These are phyloP conservation scores for Craterostigma plantagineum DNA, from an alignment of 257 asterid genomes.

Conservation along the genomic window DNA sequence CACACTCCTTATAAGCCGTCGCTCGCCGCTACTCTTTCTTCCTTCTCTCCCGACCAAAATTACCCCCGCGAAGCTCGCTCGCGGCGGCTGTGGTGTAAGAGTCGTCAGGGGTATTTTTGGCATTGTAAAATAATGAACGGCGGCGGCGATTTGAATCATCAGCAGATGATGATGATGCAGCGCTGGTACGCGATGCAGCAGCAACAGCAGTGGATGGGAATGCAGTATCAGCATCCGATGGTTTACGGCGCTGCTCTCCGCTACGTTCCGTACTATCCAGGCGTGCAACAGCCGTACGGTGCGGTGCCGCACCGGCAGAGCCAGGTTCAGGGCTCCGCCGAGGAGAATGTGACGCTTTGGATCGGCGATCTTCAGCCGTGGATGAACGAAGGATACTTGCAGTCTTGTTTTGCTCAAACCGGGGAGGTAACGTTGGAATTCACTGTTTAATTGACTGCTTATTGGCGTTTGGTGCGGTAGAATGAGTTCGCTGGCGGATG, in stretches of 20 bases:
- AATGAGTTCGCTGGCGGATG: too few species aligned
- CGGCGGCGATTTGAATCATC: too few species aligned
- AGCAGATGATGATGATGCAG: too few species aligned
- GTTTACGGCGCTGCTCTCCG: constrained; percentile 37
- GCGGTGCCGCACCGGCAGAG: constrained; percentile 17
- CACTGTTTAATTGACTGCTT: too few species aligned
- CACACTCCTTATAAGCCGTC: too few species aligned
- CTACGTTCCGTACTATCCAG: constrained; percentile 64
- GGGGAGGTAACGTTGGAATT: constrained; percentile 40
- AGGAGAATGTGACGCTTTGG: constrained; percentile 91
- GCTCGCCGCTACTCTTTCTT: too few species aligned
- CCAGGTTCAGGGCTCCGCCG: constrained; percentile 43
- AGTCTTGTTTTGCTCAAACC: constrained; percentile 51
- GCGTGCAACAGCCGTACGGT: constrained; percentile 28
- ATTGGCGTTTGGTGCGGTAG: too few species aligned
- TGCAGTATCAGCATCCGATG: constrained; percentile 29
- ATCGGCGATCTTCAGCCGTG: constrained; percentile 96
- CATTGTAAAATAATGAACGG: too few species aligned
- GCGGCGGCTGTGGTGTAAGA: too few species aligned
- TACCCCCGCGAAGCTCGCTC: too few species aligned
- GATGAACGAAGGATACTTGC: constrained; percentile 91
- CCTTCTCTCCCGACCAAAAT: too few species aligned
- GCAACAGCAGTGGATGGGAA: constrained; percentile 27
- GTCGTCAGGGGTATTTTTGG: too few species aligned
- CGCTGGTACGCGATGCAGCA: constrained; percentile 12